A percentile compares a stretch with the other conserved stretches of the same genome.
Evolutionary conservation across 768 basidiomycete species (phyloP).

Genomic region (Asterophora lycoperdoides): DNA sequence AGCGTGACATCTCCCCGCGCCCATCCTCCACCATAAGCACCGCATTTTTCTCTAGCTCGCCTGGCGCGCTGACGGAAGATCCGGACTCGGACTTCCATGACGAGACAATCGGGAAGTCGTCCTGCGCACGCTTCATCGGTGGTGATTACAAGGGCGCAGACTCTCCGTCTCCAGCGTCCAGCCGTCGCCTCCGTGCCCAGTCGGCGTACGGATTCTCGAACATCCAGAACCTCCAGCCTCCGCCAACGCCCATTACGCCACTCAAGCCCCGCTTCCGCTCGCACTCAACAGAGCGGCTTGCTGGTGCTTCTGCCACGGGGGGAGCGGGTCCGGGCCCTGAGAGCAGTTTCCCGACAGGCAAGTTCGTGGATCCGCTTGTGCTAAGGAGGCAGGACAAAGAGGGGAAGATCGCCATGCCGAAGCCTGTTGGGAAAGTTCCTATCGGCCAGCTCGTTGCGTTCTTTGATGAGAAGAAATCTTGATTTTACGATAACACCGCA

Average conservation of each 20-base stretch:
- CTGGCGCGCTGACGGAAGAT: constrained; percentile 22
- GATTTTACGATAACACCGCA: neutral
- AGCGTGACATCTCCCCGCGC: constrained; percentile 16
- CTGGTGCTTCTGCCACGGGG: neutral
- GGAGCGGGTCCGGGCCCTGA: constrained; percentile 14
- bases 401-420: constrained; percentile 41
- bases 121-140: constrained; percentile 27
- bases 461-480: constrained; percentile 56
- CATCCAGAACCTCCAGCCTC: constrained; percentile 29
- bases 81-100: constrained; percentile 41
- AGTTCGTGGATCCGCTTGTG: constrained; percentile 77
- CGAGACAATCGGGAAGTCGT: constrained; percentile 60
- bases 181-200: constrained; percentile 47
- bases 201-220: constrained; percentile 51
- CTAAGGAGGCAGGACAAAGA: constrained; percentile 61
- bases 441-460: constrained; percentile 81
- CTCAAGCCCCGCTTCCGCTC: constrained; percentile 35
- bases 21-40: constrained; percentile 32
- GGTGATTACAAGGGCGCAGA: constrained; percentile 22
- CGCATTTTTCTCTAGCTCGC: constrained; percentile 40
- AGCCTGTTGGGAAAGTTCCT: constrained; percentile 57
- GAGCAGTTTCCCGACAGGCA: constrained; percentile 28
- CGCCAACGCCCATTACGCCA: constrained; percentile 29
- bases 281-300: constrained; percentile 34
- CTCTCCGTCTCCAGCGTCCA: constrained; percentile 25